Conservation (phyloP, 2,329 filamentous ascomycete genomes). For the Annulohypoxylon truncatum region DNA sequence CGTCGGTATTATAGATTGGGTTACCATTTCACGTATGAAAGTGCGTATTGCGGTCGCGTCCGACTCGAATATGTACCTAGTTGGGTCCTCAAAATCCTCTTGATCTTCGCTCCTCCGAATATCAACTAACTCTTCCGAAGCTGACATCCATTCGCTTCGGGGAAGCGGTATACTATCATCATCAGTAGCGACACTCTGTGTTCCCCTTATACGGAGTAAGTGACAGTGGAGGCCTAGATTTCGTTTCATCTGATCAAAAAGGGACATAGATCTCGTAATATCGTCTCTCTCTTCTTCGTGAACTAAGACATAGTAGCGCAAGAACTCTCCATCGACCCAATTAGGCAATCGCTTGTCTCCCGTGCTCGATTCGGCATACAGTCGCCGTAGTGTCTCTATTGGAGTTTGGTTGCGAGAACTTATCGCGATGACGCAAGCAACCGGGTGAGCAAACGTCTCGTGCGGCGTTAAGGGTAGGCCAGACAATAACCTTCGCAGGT, state of each 20-base stretch:
- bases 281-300: slow-evolving; percentile 97
- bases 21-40: slow-evolving; percentile 94
- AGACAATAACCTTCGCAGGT: slow-evolving; percentile 84
- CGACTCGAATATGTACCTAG: slow-evolving; percentile 88
- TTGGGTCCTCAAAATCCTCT: slow-evolving; percentile 77
- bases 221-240: slow-evolving; percentile 97
- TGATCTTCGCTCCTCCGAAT: slow-evolving; percentile 75
- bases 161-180: slow-evolving; percentile 89
- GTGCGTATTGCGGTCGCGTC: slow-evolving; percentile 88
- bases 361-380: slow-evolving; percentile 87
- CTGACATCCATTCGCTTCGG: slow-evolving; percentile 87
- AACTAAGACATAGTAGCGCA: slow-evolving; percentile 95
- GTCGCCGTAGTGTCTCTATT: slow-evolving; percentile 84
- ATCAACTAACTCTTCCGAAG: slow-evolving; percentile 83
- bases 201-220: slow-evolving; percentile 84
- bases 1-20: slow-evolving; percentile 91
- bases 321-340: slow-evolving; percentile 92
- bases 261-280: slow-evolving; percentile 85
- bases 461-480: slow-evolving; percentile 82
- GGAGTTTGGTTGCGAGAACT: slow-evolving; percentile 87
- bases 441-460: slow-evolving; percentile 94
- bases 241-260: slow-evolving; percentile 99
- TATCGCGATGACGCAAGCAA: slow-evolving; percentile 93
- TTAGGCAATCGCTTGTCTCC: slow-evolving; percentile 78
- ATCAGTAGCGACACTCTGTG: slow-evolving; percentile 86